These are phyloP conservation scores for Aspergillus wentii DNA, from an alignment of 495 filamentous ascomycete species.

Conservation along the genomic window DNA sequence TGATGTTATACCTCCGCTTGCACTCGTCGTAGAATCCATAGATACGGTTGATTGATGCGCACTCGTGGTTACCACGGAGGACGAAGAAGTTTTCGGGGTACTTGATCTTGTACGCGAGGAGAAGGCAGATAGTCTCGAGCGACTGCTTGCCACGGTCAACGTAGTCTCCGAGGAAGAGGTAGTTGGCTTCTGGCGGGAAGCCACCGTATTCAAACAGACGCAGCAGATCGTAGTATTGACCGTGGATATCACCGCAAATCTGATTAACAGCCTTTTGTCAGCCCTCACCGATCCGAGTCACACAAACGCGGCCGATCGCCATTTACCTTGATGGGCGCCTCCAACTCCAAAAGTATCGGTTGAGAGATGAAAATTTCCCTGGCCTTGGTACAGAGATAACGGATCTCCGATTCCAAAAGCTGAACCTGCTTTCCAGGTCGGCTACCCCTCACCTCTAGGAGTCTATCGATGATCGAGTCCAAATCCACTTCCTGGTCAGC, in stretches of 20 bases:
- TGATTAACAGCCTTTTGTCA: constrained; percentile 27
- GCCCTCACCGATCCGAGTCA: not conserved
- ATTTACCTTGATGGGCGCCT: constrained; percentile 96
- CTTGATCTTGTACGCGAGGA: constrained; percentile 99
- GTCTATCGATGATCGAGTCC: constrained; percentile 97
- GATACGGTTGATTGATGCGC: constrained; percentile 99
- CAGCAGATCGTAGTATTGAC: constrained; percentile 97
- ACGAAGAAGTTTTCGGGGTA: constrained; percentile 99
- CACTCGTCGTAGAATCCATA: constrained; percentile 99
- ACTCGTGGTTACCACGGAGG: constrained; percentile 97
- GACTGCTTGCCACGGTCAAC: constrained; percentile 99
- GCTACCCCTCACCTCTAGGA: constrained; percentile 96
- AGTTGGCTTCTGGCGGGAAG: constrained; percentile 98
- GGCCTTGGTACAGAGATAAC: constrained; percentile 96
- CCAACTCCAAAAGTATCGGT: constrained; percentile 94
- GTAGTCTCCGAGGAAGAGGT: constrained; percentile 98
- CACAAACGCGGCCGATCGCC: not conserved
- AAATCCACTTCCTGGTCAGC: constrained; percentile 98
- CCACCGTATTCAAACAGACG: constrained; percentile 98
- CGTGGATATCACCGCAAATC: constrained; percentile 99
- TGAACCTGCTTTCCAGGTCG: constrained; percentile 98
- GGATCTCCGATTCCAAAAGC: constrained; percentile 92
- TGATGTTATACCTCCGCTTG: constrained; percentile 99
- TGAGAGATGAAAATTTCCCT: constrained; percentile 99
- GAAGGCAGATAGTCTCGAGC: constrained; percentile 96